Conservation (phyloP, 1,284 basidiomycete genomes). For the Irpex sp. region DNA sequence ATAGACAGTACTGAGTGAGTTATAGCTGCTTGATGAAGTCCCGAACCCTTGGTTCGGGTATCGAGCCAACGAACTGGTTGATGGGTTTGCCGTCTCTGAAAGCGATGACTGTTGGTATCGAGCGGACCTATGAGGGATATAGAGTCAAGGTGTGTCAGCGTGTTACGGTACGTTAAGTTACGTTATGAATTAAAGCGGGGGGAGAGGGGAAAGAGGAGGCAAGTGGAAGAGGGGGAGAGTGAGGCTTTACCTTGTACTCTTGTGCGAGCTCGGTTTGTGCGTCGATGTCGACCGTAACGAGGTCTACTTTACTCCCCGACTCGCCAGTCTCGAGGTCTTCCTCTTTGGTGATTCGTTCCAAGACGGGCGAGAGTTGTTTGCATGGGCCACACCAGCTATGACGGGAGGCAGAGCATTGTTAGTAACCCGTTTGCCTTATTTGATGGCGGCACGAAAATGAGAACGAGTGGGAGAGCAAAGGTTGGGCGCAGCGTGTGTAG, state of each 20-base stretch:
- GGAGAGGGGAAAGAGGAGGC: too few relatives aligned
- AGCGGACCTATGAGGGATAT: conserved; percentile 42
- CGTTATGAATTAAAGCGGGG: too few relatives aligned
- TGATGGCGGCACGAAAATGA: too few relatives aligned
- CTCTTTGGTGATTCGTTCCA: conserved; percentile 50
- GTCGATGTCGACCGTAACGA: conserved; percentile 68
- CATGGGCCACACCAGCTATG: conserved; percentile 75
- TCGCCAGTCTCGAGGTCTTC: conserved; percentile 42
- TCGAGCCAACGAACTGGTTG: conserved; percentile 58
- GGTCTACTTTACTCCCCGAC: conserved; percentile 52
- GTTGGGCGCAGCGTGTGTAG: too few relatives aligned
- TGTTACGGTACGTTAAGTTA: too few relatives aligned
- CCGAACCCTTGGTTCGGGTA: conserved; percentile 44
- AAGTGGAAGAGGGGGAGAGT: too few relatives aligned
- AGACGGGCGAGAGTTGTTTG: conserved; percentile 61
- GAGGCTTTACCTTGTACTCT: conserved; percentile 39
- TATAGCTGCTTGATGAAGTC: conserved; percentile 46
- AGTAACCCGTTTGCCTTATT: background rate
- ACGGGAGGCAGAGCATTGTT: background rate
- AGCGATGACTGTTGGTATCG: conserved; percentile 69
- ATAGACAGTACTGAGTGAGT: background rate
- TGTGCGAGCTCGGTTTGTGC: conserved; percentile 44
- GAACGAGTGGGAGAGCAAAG: too few relatives aligned
- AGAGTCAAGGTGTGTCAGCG: background rate
- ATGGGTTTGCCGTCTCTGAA: conserved; percentile 58